phyloP scores from a whole-genome alignment of 2,329 filamentous ascomycete genomes.

The Colletotrichum sp. region DNA sequence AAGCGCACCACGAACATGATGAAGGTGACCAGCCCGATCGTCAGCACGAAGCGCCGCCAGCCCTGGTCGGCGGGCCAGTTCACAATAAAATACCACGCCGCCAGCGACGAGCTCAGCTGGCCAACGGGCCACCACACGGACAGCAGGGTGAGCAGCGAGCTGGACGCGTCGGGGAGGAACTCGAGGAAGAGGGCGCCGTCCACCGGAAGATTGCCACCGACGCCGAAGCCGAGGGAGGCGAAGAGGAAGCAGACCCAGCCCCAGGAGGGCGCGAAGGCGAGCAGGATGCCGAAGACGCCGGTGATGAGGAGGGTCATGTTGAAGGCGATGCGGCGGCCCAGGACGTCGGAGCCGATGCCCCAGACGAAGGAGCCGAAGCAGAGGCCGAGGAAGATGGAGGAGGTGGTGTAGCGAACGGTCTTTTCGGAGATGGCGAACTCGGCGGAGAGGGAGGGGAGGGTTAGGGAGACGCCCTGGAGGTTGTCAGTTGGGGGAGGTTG shows the following conservation, averaged over 20 bases:
- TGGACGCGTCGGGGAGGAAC: conserved; percentile 78
- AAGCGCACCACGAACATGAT: conserved; percentile 80
- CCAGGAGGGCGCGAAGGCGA: conserved; percentile 74
- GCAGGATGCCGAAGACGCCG: conserved; percentile 74
- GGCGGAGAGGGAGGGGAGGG: conserved; percentile 73
- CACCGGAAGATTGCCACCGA: conserved; percentile 79
- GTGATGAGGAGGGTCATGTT: conserved; percentile 80
- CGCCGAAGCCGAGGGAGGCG: conserved; percentile 68
- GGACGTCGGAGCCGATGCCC: conserved; percentile 79
- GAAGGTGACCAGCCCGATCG: conserved; percentile 75
- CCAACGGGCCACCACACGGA: conserved; percentile 89
- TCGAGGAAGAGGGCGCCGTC: conserved; percentile 85
- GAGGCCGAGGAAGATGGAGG: conserved; percentile 76
- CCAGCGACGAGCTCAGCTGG: conserved; percentile 73
- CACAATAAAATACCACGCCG: conserved; percentile 79
- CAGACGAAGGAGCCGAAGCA: conserved; percentile 81
- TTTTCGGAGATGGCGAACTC: conserved; percentile 76
- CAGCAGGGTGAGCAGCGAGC: conserved; percentile 77
- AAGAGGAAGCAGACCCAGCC: conserved; percentile 65
- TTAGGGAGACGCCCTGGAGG: conserved; percentile 73
- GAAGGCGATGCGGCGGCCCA: conserved; percentile 82
- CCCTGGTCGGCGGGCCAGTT: conserved; percentile 72
- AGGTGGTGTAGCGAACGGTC: conserved; percentile 80
- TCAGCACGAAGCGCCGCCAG: conserved; percentile 77
- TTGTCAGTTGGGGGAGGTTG: conserved; percentile 15